These are phyloP conservation scores for Hygrocybe coccinea DNA, from an alignment of 768 basidiomycete genomes.

Conservation along the genomic window DNA sequence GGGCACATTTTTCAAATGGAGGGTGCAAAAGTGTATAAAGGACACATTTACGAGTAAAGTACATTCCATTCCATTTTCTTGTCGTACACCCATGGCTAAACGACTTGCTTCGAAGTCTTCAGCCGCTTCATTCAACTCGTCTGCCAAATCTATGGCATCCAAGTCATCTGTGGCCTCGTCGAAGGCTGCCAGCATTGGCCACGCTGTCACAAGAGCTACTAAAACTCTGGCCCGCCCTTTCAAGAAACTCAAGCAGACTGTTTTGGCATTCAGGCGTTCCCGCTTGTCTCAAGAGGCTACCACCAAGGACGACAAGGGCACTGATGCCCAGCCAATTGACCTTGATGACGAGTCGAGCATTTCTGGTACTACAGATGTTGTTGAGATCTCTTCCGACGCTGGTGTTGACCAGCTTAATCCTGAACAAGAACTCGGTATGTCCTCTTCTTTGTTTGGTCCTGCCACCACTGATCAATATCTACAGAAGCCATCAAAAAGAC, in stretches of 20 bases:
- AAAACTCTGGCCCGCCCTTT: neutral
- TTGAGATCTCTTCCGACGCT: neutral
- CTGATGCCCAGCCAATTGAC: neutral
- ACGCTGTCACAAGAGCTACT: neutral
- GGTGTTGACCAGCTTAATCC: neutral
- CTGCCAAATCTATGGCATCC: neutral
- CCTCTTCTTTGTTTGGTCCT: neutral
- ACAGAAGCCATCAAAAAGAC: slow-evolving; percentile 20
- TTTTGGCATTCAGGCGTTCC: neutral
- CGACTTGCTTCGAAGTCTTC: no score
- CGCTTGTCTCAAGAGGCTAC: neutral
- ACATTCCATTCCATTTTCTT: no score
- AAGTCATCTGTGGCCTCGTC: neutral
- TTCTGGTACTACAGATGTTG: neutral
- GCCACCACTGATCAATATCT: slow-evolving; percentile 6
- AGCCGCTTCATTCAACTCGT: neutral
- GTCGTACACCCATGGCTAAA: no score
- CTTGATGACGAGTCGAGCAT: neutral
- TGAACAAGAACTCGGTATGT: slow-evolving; percentile 1
- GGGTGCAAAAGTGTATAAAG: no score
- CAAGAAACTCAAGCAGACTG: neutral
- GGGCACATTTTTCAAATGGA: no score
- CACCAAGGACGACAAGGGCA: neutral
- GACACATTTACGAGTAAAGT: no score
- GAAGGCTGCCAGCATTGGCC: neutral